Conservation (phyloP, 2,329 filamentous ascomycete genomes). For the Exophiala spinifera region DNA sequence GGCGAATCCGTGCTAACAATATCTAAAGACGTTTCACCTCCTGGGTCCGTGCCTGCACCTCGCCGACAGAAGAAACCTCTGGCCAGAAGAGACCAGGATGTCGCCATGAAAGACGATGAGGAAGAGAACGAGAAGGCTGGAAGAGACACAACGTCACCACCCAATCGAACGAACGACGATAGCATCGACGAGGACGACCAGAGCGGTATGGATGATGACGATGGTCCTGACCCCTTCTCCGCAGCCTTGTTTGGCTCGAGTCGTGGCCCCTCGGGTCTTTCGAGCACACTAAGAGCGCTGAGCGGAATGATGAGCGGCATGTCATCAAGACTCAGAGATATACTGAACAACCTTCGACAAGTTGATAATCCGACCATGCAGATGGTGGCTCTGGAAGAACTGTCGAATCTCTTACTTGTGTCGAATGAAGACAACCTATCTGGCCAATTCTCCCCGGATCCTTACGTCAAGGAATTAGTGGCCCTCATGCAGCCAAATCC, state of each 20-base stretch:
- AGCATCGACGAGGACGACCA: constrained; percentile 61
- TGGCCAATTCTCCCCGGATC: constrained; percentile 89
- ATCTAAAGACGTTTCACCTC: constrained; percentile 34
- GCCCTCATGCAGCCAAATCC: constrained; percentile 87
- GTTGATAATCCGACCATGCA: constrained; percentile 86
- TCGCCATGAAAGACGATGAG: constrained; percentile 68
- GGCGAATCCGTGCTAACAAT: constrained; percentile 5
- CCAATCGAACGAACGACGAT: constrained; percentile 57
- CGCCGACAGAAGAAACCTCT: constrained; percentile 54
- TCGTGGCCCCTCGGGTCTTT: constrained; percentile 63
- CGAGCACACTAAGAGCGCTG: constrained; percentile 77
- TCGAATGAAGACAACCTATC: constrained; percentile 96
- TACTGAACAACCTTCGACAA: constrained; percentile 70
- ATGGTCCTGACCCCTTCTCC: constrained; percentile 61
- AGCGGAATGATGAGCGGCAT: constrained; percentile 90
- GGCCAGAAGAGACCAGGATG: constrained; percentile 60
- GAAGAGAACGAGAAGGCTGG: constrained; percentile 44
- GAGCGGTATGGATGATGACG: constrained; percentile 55
- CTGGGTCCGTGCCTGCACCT: constrained; percentile 35
- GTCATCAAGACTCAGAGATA: constrained; percentile 73
- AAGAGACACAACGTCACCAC: constrained; percentile 46
- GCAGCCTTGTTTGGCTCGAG: constrained; percentile 63
- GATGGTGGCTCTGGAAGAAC: constrained; percentile 84
- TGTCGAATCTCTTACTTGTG: constrained; percentile 88
- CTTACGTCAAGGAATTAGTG: constrained; percentile 93